phyloP scores from a whole-genome alignment of 805 yeast species.

The Candida quercuum region DNA sequence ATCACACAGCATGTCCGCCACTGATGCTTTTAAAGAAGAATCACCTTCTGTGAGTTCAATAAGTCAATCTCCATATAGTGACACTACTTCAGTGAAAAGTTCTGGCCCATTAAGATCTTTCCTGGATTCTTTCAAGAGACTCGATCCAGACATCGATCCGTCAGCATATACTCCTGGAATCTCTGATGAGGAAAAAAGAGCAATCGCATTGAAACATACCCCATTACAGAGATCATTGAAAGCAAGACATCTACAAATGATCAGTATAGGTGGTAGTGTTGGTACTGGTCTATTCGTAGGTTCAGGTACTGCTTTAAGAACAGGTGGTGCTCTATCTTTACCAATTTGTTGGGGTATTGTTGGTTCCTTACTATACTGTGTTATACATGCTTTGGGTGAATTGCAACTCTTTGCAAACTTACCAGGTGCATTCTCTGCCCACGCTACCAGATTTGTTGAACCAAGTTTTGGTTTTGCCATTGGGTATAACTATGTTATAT shows the following conservation, averaged over 20 bases:
- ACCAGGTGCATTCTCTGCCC: constrained; percentile 61
- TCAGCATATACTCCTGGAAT: constrained; percentile 30
- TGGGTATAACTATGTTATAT: constrained; percentile 52
- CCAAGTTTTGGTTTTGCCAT: constrained; percentile 59
- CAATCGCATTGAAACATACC: constrained; percentile 41
- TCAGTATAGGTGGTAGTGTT: constrained; percentile 63
- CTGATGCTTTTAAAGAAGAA: not conserved
- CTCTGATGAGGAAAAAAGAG: constrained; percentile 37
- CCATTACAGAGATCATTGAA: constrained; percentile 54
- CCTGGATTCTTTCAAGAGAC: constrained; percentile 21
- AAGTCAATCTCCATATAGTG: constrained; percentile 2
- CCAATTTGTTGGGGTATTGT: constrained; percentile 50
- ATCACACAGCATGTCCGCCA: not conserved
- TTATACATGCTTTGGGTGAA: constrained; percentile 60
- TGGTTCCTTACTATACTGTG: constrained; percentile 51
- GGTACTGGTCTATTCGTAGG: constrained; percentile 70
- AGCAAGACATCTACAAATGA: constrained; percentile 57
- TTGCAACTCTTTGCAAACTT: constrained; percentile 56
- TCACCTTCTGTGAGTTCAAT: not conserved
- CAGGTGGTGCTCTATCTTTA: constrained; percentile 63
- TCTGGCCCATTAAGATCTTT: constrained; percentile 6
- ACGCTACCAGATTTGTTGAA: constrained; percentile 54
- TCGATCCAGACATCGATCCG: constrained; percentile 33
- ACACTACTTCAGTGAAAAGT: constrained; percentile 1
- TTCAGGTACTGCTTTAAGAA: constrained; percentile 50